Evolutionary conservation across 1,139 yeast species (phyloP), one percentile per base, ranked within the genome.

Genomic region (Candida anutae): DNA sequence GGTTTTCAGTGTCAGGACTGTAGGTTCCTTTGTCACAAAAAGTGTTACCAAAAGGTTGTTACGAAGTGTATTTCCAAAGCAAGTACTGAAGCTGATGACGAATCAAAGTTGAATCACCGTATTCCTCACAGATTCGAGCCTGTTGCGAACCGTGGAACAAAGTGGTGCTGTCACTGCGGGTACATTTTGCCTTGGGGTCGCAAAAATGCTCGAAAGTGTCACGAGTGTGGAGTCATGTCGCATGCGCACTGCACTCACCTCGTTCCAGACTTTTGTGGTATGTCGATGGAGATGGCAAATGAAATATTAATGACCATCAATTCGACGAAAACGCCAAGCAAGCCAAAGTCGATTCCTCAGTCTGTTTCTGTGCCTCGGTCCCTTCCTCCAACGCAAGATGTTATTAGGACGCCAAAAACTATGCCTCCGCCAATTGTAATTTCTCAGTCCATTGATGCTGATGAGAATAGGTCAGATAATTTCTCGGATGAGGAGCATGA

Each of bases 111-210:
- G 53, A 90, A 90, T 47, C 97, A 90, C 51, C 83, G 94, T 42
- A 90, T 90, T 43, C 98, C 98, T 22, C 98, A 90, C 53, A 76
- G 96, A 49, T 88, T 88, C 52, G 95, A 84, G 40, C 88, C 93
- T 15, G 73, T 78, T 17, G 73, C 94, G 13, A 90, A 90, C 50
- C 81, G 88, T 59, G 94, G 96, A 44, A 94, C 98, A 5, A 88
- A 88, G 49, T 90, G 98, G 98, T 90, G 98, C 58, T 90, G 97
- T 46, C 98, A 90, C 50, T 90, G 98, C 69, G 98, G 98, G 36
- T 87, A 85, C 50, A 77, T 90, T 30, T 66, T 90, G 39, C 97
- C 98, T 5, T 79, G 95, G 79, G 95, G 97, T 31, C 77, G 79
- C 46, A 87, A 85, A 55, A 87, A 83, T 48, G 94, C 87, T n/a